Conservation (phyloP, 441 rosid genomes). For the Sinapis alba region DNA sequence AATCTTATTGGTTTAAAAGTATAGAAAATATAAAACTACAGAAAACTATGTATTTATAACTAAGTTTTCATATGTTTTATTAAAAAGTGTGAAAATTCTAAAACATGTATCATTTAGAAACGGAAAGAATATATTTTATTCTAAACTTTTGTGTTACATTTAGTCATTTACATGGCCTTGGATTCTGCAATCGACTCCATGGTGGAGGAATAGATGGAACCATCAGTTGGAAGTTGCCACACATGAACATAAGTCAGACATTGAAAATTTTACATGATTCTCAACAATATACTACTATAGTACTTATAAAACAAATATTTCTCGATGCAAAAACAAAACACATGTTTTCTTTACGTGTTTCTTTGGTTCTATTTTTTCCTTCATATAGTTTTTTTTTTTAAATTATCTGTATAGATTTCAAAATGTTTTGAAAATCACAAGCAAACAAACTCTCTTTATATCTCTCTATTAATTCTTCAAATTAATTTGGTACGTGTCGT, state of each 20-base stretch:
- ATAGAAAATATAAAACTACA: too few relatives aligned
- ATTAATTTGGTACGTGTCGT: background rate
- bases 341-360: background rate
- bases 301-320: background rate
- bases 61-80: too few relatives aligned
- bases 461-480: background rate
- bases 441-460: background rate
- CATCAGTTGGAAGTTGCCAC: conserved; percentile 39
- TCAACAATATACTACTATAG: background rate
- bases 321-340: background rate
- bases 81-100: too few relatives aligned
- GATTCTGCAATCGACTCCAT: conserved; percentile 42
- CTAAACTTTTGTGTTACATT: background rate
- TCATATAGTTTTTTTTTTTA: background rate
- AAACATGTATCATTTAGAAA: too few relatives aligned
- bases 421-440: conserved; percentile 4
- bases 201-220: conserved; percentile 44
- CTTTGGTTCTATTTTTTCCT: background rate
- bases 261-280: conserved; percentile 13
- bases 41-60: too few relatives aligned
- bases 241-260: conserved; percentile 35
- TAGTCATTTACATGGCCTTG: conserved; percentile 24
- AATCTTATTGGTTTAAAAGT: too few relatives aligned
- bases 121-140: background rate
- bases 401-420: background rate